Percentiles rank a stretch among this genome's conserved stretches.
Conservation (phyloP, 2,329 filamentous ascomycete species). For the Sporothrix variecibatus region DNA sequence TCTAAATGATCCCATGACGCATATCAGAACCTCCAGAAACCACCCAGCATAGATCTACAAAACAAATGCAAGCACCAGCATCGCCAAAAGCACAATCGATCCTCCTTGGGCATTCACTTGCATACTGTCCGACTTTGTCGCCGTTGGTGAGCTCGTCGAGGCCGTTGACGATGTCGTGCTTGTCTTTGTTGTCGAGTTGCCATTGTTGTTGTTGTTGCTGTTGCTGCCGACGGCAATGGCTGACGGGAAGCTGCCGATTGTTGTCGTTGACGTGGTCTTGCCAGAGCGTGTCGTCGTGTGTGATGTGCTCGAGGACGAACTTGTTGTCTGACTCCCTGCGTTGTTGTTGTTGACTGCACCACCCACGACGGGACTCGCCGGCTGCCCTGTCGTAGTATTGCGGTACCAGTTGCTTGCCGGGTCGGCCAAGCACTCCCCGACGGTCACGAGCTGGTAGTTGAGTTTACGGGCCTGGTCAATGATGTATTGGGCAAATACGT, state of each 20-base stretch:
- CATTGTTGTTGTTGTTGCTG: background rate
- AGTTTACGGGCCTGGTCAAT: constrained; percentile 42
- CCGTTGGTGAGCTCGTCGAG: background rate
- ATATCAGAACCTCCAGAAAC: background rate
- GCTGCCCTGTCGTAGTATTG: constrained; percentile 37
- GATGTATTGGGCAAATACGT: constrained; percentile 47
- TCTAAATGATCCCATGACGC: too few species aligned
- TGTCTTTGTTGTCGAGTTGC: background rate
- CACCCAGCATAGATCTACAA: background rate
- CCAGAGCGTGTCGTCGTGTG: background rate
- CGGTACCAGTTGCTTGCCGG: constrained; percentile 51
- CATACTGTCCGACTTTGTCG: background rate
- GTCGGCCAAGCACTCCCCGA: constrained; percentile 51
- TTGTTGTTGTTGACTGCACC: background rate
- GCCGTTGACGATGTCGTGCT: background rate
- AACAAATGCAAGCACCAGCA: background rate
- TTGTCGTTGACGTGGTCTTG: background rate
- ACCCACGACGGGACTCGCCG: constrained; percentile 22
- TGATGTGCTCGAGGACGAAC: background rate
- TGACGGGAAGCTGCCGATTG: background rate
- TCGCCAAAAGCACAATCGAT: background rate
- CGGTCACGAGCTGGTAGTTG: constrained; percentile 47
- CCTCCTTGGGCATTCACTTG: background rate
- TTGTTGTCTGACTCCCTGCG: background rate
- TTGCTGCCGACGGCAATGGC: background rate